Evolutionary conservation across 192 early-diverging fungal genomes (phyloP).

Genomic region (Jimgerdemannia flammicorona): DNA sequence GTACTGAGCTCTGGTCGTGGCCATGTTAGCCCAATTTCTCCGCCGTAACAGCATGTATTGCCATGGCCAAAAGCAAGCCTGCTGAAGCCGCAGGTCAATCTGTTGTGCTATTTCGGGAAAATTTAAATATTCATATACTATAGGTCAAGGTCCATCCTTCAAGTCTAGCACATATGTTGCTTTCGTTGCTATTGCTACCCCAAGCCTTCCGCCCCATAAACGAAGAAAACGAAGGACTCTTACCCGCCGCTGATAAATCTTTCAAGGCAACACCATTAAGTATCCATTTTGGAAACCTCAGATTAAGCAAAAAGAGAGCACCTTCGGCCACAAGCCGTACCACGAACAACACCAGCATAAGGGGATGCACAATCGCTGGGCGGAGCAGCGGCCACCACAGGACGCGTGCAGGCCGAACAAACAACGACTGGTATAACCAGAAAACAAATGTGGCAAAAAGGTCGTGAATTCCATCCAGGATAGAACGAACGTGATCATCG

Average conservation of each 20-base stretch:
- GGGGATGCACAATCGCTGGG: conserved; percentile 21
- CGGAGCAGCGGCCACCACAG: neutral
- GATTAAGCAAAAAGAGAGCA: conserved; percentile 55
- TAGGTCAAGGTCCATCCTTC: neutral
- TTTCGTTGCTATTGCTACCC: too few relatives aligned
- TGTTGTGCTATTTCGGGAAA: conserved; percentile 62
- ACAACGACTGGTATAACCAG: conserved; percentile 1
- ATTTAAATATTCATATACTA: too few relatives aligned
- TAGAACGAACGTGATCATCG: conserved; percentile 3
- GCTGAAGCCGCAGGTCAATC: conserved; percentile 82
- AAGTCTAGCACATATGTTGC: too few relatives aligned
- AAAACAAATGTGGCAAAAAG: neutral
- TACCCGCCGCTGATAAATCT: conserved; percentile 62
- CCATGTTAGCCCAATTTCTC: conserved; percentile 49
- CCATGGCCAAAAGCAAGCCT: conserved; percentile 82
- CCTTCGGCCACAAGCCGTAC: conserved; percentile 50
- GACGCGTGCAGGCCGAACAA: neutral
- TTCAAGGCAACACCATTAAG: conserved; percentile 70
- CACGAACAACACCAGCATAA: conserved; percentile 37
- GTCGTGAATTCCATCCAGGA: neutral
- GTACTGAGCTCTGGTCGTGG: conserved; percentile 64
- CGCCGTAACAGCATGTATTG: conserved; percentile 71
- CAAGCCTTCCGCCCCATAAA: too few relatives aligned
- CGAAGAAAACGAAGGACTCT: neutral
- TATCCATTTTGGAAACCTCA: conserved; percentile 49